Evolutionary conservation across 805 yeast species (phyloP).

Genomic region (Kazachstania taianensis): DNA sequence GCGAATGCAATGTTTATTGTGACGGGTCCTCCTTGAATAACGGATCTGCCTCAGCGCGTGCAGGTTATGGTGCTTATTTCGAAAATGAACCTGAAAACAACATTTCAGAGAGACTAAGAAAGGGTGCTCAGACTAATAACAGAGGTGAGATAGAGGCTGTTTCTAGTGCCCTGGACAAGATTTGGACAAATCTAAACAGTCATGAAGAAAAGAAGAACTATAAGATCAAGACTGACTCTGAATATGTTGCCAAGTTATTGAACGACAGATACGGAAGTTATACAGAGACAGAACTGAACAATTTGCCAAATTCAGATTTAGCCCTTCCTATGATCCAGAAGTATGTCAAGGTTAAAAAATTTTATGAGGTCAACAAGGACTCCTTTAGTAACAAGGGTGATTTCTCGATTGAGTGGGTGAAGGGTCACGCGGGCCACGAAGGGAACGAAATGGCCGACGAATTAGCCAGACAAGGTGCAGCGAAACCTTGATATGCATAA

Average conservation of each 20-base stretch:
- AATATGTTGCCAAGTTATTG: slow-evolving; percentile 48
- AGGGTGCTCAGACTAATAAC: slow-evolving; percentile 56
- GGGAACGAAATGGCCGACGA: slow-evolving; percentile 76
- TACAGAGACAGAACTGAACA: slow-evolving; percentile 35
- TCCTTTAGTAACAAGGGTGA: slow-evolving; percentile 27
- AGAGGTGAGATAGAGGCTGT: slow-evolving; percentile 72
- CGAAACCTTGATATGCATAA: too few species aligned
- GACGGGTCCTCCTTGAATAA: slow-evolving; percentile 72
- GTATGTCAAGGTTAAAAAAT: slow-evolving; percentile 34
- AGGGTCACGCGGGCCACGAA: slow-evolving; percentile 55
- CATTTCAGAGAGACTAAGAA: slow-evolving; percentile 41
- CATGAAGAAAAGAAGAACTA: slow-evolving; percentile 20
- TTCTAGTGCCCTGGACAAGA: slow-evolving; percentile 39
- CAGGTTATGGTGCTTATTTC: slow-evolving; percentile 70
- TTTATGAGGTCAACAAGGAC: slow-evolving; percentile 23
- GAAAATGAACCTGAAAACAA: slow-evolving; percentile 45
- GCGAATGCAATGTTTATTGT: slow-evolving; percentile 38
- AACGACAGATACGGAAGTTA: slow-evolving; percentile 46
- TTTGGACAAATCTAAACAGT: slow-evolving; percentile 24
- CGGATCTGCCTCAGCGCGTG: slow-evolving; percentile 32
- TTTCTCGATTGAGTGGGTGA: slow-evolving; percentile 49
- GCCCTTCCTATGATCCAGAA: slow-evolving; percentile 30
- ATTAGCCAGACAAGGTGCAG: slow-evolving; percentile 61
- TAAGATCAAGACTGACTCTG: slow-evolving; percentile 59
- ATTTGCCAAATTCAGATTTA: slow-evolving; percentile 23